Conservation (phyloP, 2,329 filamentous ascomycete species). For the Nemania diffusa region DNA sequence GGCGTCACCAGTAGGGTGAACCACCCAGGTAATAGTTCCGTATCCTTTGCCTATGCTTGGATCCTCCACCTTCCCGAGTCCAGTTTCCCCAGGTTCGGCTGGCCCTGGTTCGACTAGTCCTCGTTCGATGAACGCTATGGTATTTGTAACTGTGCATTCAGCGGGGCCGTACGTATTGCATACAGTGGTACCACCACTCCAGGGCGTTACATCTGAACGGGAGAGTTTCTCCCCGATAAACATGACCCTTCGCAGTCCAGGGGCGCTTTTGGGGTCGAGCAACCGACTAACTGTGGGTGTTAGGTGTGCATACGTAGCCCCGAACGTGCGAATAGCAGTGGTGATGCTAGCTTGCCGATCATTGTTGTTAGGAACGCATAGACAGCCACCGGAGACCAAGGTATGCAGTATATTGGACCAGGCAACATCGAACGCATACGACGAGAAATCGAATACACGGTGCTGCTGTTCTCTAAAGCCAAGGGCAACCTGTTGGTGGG, state of each 20-base stretch:
- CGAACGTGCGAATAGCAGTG: constrained; percentile 5
- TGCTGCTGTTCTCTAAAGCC: constrained; percentile 3
- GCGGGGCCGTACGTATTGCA: constrained; percentile 7
- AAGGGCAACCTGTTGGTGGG: constrained; percentile 3
- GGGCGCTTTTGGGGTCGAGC: constrained; percentile 8
- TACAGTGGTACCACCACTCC: constrained; percentile 8
- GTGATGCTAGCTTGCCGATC: neutral
- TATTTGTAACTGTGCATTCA: constrained; percentile 10
- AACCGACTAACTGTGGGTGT: constrained; percentile 9
- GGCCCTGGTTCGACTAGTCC: constrained; percentile 8
- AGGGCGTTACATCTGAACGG: constrained; percentile 6
- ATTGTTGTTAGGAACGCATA: constrained; percentile 13
- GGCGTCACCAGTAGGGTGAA: constrained; percentile 7
- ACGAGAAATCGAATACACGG: constrained; percentile 18
- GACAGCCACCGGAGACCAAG: constrained; percentile 5
- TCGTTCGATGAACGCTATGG: constrained; percentile 9
- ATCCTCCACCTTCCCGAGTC: constrained; percentile 4
- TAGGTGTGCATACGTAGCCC: constrained; percentile 8
- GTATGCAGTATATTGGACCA: constrained; percentile 12
- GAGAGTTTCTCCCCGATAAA: constrained; percentile 8
- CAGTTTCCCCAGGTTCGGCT: constrained; percentile 7
- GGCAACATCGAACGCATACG: constrained; percentile 12
- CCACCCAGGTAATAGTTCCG: constrained; percentile 7
- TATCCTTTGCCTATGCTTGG: constrained; percentile 10
- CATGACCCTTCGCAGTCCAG: constrained; percentile 7